A percentile compares a stretch with the other conserved stretches of the same genome.
phyloP scores from a whole-genome alignment of 345 rosid species.

The Sisymbrium altissimum region DNA sequence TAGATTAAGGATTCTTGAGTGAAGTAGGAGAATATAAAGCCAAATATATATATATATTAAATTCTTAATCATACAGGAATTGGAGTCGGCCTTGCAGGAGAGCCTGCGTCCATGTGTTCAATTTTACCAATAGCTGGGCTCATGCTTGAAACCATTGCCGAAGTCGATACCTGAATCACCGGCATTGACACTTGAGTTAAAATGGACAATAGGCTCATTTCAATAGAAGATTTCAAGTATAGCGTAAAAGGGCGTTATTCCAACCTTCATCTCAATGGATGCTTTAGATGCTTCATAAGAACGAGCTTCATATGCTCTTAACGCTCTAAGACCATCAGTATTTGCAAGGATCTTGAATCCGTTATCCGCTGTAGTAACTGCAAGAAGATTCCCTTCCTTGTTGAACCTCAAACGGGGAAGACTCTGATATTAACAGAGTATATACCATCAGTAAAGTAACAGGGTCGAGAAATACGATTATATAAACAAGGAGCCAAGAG shows the following conservation, averaged over 20 bases:
- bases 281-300: conserved; percentile 49
- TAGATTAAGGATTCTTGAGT: neutral
- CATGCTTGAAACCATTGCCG: conserved; percentile 39
- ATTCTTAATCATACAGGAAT: conserved; percentile 35
- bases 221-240: neutral
- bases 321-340: conserved; percentile 50
- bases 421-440: conserved; percentile 30
- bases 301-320: conserved; percentile 47
- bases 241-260: neutral
- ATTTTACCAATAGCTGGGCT: conserved; percentile 47
- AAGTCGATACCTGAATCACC: conserved; percentile 40
- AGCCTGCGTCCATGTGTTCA: conserved; percentile 44
- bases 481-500: neutral
- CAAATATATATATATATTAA: neutral
- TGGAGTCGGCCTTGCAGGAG: conserved; percentile 44
- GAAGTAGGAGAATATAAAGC: neutral
- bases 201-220: neutral
- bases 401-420: conserved; percentile 66
- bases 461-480: neutral
- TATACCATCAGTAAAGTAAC: conserved; percentile 19
- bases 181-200: conserved; percentile 7
- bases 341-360: conserved; percentile 64
- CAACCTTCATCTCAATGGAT: conserved; percentile 32
- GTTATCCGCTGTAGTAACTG: conserved; percentile 57
- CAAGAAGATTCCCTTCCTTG: conserved; percentile 69